Base-by-base conservation (phyloP, 1,139 yeast species). In the Kodamaea plutei region DNA sequence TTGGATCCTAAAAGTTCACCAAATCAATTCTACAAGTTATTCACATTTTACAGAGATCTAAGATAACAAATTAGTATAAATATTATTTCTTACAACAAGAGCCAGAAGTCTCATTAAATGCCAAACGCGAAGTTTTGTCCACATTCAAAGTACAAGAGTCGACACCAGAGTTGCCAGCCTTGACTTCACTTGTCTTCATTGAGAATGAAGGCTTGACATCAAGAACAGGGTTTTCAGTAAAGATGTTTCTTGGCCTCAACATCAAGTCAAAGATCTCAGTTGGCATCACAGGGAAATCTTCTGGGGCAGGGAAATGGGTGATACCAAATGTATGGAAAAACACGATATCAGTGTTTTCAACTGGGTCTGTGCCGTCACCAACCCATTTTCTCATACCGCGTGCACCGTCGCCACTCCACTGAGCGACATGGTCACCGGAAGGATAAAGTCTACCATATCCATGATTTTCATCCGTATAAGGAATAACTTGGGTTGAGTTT, bases 221-320 rank as follows among this genome's bases (percentile, higher is more conserved):
- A 45, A 83, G 67, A 28, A 75, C 83, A 21, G 94, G 93, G 54
- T 82, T 83, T 55, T 79, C 84, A 24, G 68, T 61, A 68, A 83
- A 83, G 63, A 83, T 76, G 58, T 83, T 79, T 55, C 91, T 72
- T 46, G 93, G 93, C 57, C 91, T 73, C 55, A 83, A 64, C 64
- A 79, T 67, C 45, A 84, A 66, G 39, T 80, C 76, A 49, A 81
- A 78, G 48, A 84, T 81, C 61, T 83, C 94, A 23, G 88, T 81
- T 30, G 93, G 93, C 93, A 83, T 83, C 44, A 84, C 76, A 38
- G 93, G 91, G 79, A 82, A 84, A 60, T 83, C 94, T 64, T 83
- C 93, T 39, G 93, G 91, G 8, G 89, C 79, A 39, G 94, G 94
- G 74, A 82, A 79, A 53, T 83, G 94, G 25, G 91, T 79, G 43